Conservation (phyloP, 176 grass and related monocot species). For the Phragmites australis region DNA sequence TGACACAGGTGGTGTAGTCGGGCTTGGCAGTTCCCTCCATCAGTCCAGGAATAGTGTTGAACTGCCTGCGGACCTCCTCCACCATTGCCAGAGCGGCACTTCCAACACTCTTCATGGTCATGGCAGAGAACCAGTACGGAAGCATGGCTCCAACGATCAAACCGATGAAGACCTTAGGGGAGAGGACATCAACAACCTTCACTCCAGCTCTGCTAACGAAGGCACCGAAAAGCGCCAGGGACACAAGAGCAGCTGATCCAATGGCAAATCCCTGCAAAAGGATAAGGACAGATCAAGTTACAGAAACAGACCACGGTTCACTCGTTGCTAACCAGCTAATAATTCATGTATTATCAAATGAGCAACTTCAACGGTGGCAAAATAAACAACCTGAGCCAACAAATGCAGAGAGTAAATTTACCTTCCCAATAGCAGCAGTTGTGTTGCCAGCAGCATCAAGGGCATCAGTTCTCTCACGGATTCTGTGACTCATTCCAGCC, state of each 20-base stretch:
- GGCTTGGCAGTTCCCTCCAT: conserved; percentile 82
- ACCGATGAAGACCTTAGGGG: conserved; percentile 88
- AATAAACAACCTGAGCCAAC: background rate
- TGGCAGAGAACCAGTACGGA: conserved; percentile 94
- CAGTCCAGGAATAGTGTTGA: conserved; percentile 79
- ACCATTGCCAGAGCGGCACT: conserved; percentile 88
- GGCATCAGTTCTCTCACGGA: conserved; percentile 92
- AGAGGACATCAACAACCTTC: conserved; percentile 72
- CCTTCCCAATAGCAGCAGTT: conserved; percentile 93
- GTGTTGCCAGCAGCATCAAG: conserved; percentile 94
- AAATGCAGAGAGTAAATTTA: conserved; percentile 17
- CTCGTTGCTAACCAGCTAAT: background rate
- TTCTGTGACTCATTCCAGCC: conserved; percentile 96
- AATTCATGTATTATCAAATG: background rate
- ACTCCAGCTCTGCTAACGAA: conserved; percentile 85
- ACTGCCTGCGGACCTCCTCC: conserved; percentile 91
- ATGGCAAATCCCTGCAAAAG: conserved; percentile 79
- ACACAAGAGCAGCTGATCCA: conserved; percentile 86
- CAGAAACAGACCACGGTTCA: background rate
- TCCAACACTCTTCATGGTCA: conserved; percentile 96
- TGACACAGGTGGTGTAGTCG: conserved; percentile 88
- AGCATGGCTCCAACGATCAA: conserved; percentile 92
- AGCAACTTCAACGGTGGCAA: background rate
- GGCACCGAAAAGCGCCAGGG: conserved; percentile 79
- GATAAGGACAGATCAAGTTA: conserved; percentile 11